Conservation (phyloP, 2,329 filamentous ascomycete genomes). For the Trichophyton mentagrophytes region DNA sequence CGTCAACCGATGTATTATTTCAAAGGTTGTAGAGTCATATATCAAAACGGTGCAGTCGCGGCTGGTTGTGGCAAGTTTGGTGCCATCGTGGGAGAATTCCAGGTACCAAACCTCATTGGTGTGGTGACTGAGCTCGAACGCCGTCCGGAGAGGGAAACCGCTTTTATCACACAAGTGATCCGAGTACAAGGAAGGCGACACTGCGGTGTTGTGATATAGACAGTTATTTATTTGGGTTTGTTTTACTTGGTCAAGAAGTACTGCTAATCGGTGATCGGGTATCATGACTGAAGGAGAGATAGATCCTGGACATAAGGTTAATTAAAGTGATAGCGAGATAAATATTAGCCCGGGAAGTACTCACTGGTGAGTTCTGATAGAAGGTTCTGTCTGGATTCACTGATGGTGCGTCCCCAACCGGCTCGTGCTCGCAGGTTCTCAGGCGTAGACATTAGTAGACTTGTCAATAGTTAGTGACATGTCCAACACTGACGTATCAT, state of each 20-base stretch:
- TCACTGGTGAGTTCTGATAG: slow-evolving; percentile 74
- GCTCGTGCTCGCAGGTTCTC: slow-evolving; percentile 66
- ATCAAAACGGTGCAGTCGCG: slow-evolving; percentile 63
- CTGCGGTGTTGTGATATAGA: slow-evolving; percentile 71
- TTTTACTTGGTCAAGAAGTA: slow-evolving; percentile 72
- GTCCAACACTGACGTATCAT: no score
- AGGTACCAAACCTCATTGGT: slow-evolving; percentile 83
- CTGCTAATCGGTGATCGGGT: slow-evolving; percentile 74
- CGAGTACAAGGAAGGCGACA: slow-evolving; percentile 71
- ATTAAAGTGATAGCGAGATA: background rate
- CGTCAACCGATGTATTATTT: slow-evolving; percentile 47
- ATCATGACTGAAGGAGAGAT: slow-evolving; percentile 97
- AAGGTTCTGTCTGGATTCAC: slow-evolving; percentile 58
- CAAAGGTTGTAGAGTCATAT: slow-evolving; percentile 64
- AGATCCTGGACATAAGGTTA: slow-evolving; percentile 44
- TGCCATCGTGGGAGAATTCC: slow-evolving; percentile 78
- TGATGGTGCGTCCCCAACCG: slow-evolving; percentile 70
- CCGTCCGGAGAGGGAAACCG: slow-evolving; percentile 62
- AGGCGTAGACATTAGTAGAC: slow-evolving; percentile 76
- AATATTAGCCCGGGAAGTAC: slow-evolving; percentile 18
- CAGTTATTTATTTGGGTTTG: slow-evolving; percentile 70
- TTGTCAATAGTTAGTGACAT: slow-evolving; percentile 22
- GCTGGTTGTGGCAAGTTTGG: slow-evolving; percentile 68
- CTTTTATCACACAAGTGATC: slow-evolving; percentile 73
- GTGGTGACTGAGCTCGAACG: slow-evolving; percentile 59